Percentiles rank a stretch among this genome's conserved stretches.
Conservation (phyloP, 805 yeast species). For the Sporopachydermia quercuum region DNA sequence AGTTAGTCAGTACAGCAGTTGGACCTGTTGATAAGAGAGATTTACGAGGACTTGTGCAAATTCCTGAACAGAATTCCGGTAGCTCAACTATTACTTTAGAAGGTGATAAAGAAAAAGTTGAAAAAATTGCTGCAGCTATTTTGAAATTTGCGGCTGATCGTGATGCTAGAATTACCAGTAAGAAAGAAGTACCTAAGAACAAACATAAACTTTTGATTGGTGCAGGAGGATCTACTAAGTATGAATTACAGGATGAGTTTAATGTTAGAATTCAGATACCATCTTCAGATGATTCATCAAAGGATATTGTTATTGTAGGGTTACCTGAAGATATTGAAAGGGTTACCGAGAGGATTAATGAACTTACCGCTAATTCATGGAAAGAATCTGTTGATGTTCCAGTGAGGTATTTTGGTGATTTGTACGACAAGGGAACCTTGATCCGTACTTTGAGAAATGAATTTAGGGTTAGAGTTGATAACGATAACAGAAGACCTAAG, state of each 20-base stretch:
- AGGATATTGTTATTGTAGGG: slow-evolving; percentile 44
- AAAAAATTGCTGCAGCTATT: slow-evolving; percentile 47
- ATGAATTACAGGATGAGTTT: slow-evolving; percentile 54
- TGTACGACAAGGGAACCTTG: slow-evolving; percentile 54
- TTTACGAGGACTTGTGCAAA: slow-evolving; percentile 37
- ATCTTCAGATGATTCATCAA: slow-evolving; percentile 32
- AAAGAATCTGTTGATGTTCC: slow-evolving; percentile 44
- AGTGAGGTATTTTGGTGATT: slow-evolving; percentile 37
- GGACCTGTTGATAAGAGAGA: slow-evolving; percentile 39
- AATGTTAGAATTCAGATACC: slow-evolving; percentile 56
- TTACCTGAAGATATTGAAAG: slow-evolving; percentile 47
- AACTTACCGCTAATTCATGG: slow-evolving; percentile 44
- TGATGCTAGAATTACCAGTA: slow-evolving; percentile 33
- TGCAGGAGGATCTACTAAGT: slow-evolving; percentile 62
- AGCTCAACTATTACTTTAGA: slow-evolving; percentile 43
- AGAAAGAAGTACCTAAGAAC: slow-evolving; percentile 46
- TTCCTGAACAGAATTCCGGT: slow-evolving; percentile 55
- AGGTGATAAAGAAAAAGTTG: slow-evolving; percentile 69
- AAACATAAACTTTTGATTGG: slow-evolving; percentile 73
- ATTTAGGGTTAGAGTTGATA: slow-evolving; percentile 41
- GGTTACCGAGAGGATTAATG: slow-evolving; percentile 46
- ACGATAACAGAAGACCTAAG: slow-evolving; percentile 29
- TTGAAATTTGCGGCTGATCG: slow-evolving; percentile 45
- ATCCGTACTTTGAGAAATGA: slow-evolving; percentile 38
- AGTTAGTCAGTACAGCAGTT: slow-evolving; percentile 68